Base-by-base conservation (phyloP, 1,284 basidiomycete genomes). In the Ganoderma lingzhi region DNA sequence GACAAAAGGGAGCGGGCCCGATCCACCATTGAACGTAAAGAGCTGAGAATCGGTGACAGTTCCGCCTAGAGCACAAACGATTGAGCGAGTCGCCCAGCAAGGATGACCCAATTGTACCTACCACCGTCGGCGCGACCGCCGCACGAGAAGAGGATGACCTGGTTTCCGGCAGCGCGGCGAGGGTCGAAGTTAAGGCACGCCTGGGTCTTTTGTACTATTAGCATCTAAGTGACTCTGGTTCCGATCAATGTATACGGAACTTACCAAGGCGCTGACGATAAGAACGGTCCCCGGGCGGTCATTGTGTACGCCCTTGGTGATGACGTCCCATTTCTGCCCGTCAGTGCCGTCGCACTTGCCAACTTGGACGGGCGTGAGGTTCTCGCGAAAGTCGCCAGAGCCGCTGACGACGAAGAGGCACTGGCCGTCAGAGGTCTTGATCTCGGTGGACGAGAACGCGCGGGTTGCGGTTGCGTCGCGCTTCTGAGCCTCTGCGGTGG, bases 181-280 rank as follows among this genome's bases (percentile, higher is more conserved):
- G 61, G 62, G 56, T 67, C 66, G 55, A 67, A 67, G 66, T 63
- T 67, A 15, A 67, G 51, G 61, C 66, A 67, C 30, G 42, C 66
- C 41, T 67, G 53, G 23, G 66, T 63, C 51, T 63, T 15, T 51
- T 23, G 2, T 42, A 14, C 32, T 9, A 28, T 39, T 9, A 39
- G n/a, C 62, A 15, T 6, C 45, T n/a, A 28, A 32, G 8, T 23
- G 30, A 28, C 28, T 14, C 41, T 42, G 1, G 14, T n/a, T 28
- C 23, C 3, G 19, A 2, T n/a, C 19, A 15, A 10, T 28, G 23
- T n/a, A 19, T 35, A 9, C 39, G 9, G 39, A 15, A 61, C 59
- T 8, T 15, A 61, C 59, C 59, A 62, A 39, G 12, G 62, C 15
- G 55, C 62, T 63, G 42, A 67, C 66, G 32, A 67, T 51, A 23